phyloP scores from a whole-genome alignment of 345 rosid species.

The Microcos paniculata region DNA sequence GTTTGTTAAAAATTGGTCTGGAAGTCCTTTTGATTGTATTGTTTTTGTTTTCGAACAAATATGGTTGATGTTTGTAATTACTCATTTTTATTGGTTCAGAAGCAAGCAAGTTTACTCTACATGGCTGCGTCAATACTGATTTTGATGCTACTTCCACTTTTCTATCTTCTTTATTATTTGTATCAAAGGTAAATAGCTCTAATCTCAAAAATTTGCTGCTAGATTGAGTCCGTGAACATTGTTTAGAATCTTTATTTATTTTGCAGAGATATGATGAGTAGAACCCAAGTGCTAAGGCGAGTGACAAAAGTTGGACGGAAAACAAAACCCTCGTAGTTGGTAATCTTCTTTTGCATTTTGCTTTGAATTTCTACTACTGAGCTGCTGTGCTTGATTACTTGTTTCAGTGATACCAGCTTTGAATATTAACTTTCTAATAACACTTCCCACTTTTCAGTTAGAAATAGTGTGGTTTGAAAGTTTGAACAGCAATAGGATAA shows the following conservation, averaged over 20 bases:
- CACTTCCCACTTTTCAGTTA: not conserved
- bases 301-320: slow-evolving; percentile 51
- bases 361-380: not conserved
- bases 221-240: slow-evolving; percentile 19
- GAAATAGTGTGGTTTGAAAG: not conserved
- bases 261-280: slow-evolving; percentile 67
- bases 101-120: slow-evolving; percentile 62
- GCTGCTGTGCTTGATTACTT: not conserved
- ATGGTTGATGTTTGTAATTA: not conserved
- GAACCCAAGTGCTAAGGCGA: slow-evolving; percentile 79
- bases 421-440: slow-evolving; percentile 4
- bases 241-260: slow-evolving; percentile 13
- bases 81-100: slow-evolving; percentile 46
- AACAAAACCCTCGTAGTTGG: slow-evolving; percentile 55
- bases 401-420: not conserved
- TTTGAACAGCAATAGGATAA: not conserved
- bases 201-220: not conserved
- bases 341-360: slow-evolving; percentile 2
- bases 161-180: slow-evolving; percentile 75
- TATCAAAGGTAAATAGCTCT: slow-evolving; percentile 59
- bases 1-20: not conserved
- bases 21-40: not conserved
- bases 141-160: slow-evolving; percentile 83
- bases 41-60: not conserved
- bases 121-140: slow-evolving; percentile 74